Evolutionary conservation across 371 early-diverging fungal genomes (phyloP), one percentile per base, ranked within the genome.

Genomic region (Mortierella sp.): DNA sequence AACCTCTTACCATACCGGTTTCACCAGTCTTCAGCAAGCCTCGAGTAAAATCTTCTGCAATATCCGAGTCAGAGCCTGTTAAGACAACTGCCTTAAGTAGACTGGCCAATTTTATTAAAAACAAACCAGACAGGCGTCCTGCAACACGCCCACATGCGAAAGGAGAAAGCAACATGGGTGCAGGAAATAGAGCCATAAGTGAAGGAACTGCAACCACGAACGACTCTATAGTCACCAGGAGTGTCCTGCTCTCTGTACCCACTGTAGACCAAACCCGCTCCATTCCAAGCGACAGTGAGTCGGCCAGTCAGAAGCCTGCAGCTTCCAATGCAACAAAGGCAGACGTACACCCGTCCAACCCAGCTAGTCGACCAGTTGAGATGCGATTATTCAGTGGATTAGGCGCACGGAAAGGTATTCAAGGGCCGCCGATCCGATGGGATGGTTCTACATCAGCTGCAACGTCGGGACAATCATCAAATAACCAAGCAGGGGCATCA

Each of bases 21-120:
- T 76, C 76, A 3, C 76, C 76, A 32, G 62, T 26, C 15, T 76
- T 76, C 61, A 71, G 71, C 31, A 70, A 76, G 29, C 64, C 61
- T 15, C 66, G 68, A 10, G 63, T 66, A 3, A 49, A 63, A 47
- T 12, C 57, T 6, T 31, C 32, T 12, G 22, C 58, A 13, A 61
- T 9, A 8, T 6, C 47, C 5, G 37, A 32, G 8, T n/a, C 45
- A 17, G 47, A 31, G 26, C 60, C 60, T 31, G 31, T 12, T 42
- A 64, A 45, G 61, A 64, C 61, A 26, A 47, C 53, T 6, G 53
- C 68, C 1, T 37, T 51, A 22, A 9, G 40, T 3, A 45, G 74
- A 31, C 54, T 67, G 9, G 59, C 43, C 13, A 56, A 53, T 49
- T 3, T 53, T 5, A 61, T 35, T 34, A 60, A 55, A n/a, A 15